Evolutionary conservation across 1,284 basidiomycete species (phyloP), one percentile per base, ranked within the genome.

Genomic region (Singerocomus rubriflavus): DNA sequence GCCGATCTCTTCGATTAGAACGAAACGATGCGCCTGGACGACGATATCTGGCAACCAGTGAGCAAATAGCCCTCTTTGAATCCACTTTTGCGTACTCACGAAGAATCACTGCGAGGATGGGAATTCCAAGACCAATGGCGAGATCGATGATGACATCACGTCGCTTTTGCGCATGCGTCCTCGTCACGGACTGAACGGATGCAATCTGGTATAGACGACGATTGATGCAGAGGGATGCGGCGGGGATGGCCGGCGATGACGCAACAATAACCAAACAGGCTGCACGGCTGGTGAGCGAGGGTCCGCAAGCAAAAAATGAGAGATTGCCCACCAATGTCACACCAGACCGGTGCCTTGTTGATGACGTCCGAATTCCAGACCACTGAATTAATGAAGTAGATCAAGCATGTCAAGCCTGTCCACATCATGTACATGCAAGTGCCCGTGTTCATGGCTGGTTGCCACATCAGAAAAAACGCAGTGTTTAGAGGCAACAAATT

Each of bases 341-440:
- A 89, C 82, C 83, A 89, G 1, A 81, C 71, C 0, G 76, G 73
- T 0, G 71, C 72, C 21, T 58, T 64, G 31, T 79, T 69, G 13
- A 71, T 58, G 4, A 67, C 67, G 54, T 78, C 80, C 34, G 73
- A 71, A 36, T 70, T 66, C 84, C 85, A 89, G 11, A 82, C 61
- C 4, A 83, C 55, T 6, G 78, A 68, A 61, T 88, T 82, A 42
- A 56, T 85, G 64, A 16, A 72, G 6, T 21, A 29, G 13, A 78
- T 71, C 12, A 87, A 17, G 57, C 81, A 82, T 29, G 67, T 68
- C 4, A 78, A 52, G 17, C 77, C 67, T 3, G 84, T 72, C 85
- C 85, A 89, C 2, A 72, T 58, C 44, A 85, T 75, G 44, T 80
- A 73, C 37, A 80, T 66, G 14, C 85, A 63, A 9, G 78, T 81